Evolutionary conservation across 2,329 filamentous ascomycete genomes (phyloP), one percentile per base, ranked within the genome.

Genomic region (Simplicillium aogashimaense): DNA sequence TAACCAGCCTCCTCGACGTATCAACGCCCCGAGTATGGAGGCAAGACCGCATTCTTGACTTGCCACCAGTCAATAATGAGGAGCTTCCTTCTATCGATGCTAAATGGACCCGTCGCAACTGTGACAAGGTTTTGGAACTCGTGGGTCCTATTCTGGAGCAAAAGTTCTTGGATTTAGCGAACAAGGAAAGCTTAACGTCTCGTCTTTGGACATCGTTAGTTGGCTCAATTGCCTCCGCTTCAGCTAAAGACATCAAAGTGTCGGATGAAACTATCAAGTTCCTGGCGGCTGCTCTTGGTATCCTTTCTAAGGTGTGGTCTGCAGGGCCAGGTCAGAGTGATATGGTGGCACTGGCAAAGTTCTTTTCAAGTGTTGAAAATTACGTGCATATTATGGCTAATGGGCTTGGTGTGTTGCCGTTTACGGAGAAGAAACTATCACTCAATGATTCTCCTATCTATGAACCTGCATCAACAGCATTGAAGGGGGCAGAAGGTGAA

Each of bases 161-260:
- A 41, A 73, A 72, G 38, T 79, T 86, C 37, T 64, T 72, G 39
- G 75, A 76, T 13, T 54, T 90, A n/a, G 70, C 74, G 8, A 68
- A 76, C 37, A 68, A 74, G 2, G 72, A 72, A 14, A 84, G 76
- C 46, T 50, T 60, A 9, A 55, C 65, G 1, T 66, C 61, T 37
- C 65, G 61, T 7, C 66, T 86, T 30, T 86, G 81, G 81, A 58
- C 65, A 20, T 66, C 72, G 1, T 65, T 87, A 11, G 67, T 86
- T 34, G 63, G 67, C 3, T 75, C 81, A 1, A 66, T 88, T 18
- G 73, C 78, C 3, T 72, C 74, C 37, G 83, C 84, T 31, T 81
- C 81, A 17, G 74, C 72, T 33, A 94, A 95, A 60, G 92, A 98
- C 59, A 83, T 98, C 50, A 94, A 90, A 51, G 81, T 89, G 7